These are phyloP conservation scores for Platanthera zijinensis DNA, from an alignment of 106 monocot species.

Conservation along the genomic window DNA sequence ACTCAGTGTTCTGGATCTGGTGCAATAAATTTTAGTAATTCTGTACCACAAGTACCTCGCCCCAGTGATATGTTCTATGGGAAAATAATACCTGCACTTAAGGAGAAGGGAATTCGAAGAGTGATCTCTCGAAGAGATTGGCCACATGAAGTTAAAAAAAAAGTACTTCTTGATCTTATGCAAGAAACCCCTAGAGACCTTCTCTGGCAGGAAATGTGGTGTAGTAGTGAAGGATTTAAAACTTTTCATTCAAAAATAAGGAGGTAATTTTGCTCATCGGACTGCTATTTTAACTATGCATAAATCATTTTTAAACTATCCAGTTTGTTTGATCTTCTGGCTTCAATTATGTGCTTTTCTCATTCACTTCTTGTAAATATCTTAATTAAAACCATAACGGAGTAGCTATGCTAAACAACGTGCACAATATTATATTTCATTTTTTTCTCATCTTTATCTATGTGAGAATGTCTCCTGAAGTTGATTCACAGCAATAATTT, in stretches of 20 bases:
- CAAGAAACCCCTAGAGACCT: slow-evolving; percentile 86
- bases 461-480: neutral
- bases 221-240: slow-evolving; percentile 92
- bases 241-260: slow-evolving; percentile 66
- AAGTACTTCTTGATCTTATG: slow-evolving; percentile 93
- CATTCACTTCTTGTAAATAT: neutral
- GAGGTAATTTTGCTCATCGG: slow-evolving; percentile 36
- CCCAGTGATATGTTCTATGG: slow-evolving; percentile 99
- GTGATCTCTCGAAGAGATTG: slow-evolving; percentile 95
- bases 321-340: neutral
- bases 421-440: neutral
- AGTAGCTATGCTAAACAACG: neutral
- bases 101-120: slow-evolving; percentile 94
- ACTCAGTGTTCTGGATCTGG: slow-evolving; percentile 46
- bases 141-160: slow-evolving; percentile 99
- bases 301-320: neutral
- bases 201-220: slow-evolving; percentile 95
- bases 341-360: neutral
- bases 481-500: neutral
- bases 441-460: neutral
- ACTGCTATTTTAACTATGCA: neutral
- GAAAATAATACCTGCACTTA: slow-evolving; percentile 96
- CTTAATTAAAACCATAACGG: neutral
- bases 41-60: slow-evolving; percentile 63
- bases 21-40: slow-evolving; percentile 35